Evolutionary conservation across 176 grass and related monocot species (phyloP), one percentile per base, ranked within the genome.

Genomic region (Cocos nucifera): DNA sequence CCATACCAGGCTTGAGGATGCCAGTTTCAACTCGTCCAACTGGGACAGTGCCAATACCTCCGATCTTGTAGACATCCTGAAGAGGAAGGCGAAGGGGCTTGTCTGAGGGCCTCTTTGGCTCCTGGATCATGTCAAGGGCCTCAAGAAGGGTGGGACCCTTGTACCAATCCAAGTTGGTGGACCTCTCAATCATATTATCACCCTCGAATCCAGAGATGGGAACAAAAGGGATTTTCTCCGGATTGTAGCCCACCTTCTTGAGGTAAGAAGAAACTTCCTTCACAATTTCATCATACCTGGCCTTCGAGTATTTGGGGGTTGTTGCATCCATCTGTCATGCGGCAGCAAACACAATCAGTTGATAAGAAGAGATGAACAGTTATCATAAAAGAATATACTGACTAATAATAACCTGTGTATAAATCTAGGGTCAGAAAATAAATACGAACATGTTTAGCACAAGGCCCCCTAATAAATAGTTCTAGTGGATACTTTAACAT

Each of bases 41-140:
- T 3, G 85, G 90, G 0, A 95, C 90, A 27, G 90, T 89, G 4
- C 90, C 90, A 64, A 95, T 95, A 52, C 90, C 90, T 17, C 85
- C 90, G 19, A 95, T 95, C 90, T 95, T 95, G 73, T 95, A 95
- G 20, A 95, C 90, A 4, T 95, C 90, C 85, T 95, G 90, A n/a
- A 95, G 85, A 23, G 90, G 90, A 15, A 95, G 90, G 59, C 90
- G 90, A 49, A 95, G 86, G 53, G 89, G 90, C 67, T 95, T 95
- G 86, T 95, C 90, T 0, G 90, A 75, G 0, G 90, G 90, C 29
- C 90, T 88, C 71, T 95, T 95, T 44, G 90, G 86, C 71, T 89
- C 90, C 0, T 58, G 73, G 80, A 95, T 74, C 76, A 67, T 22
- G 77, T 95, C 83, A 59, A 95, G 90, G 26, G 90, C 90, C 44